Base-by-base conservation (phyloP, 306 rosid species). In the Cicer chorassanicum region DNA sequence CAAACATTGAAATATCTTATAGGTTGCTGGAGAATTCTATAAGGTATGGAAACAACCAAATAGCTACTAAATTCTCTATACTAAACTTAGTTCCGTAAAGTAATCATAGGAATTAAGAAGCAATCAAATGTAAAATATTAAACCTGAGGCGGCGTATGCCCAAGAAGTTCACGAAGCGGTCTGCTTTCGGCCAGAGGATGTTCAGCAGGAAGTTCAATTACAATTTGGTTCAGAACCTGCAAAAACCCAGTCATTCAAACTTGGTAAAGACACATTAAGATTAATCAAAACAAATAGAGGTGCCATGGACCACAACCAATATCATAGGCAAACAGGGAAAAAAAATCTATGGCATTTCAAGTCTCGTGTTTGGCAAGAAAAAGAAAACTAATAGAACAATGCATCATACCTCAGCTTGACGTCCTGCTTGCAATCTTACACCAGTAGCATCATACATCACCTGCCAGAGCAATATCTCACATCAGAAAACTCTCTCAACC, bases 371-470 rank as follows among this genome's bases (percentile, higher is more conserved):
- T 11, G 38, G 54, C 29, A 43, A 19, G 55, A 59, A 36, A 78
- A 74, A 70, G 18, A 8, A 24, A 78, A 76, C 54, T 34, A 77
- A 19, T 34, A 60, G 72, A 43, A 71, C 57, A 82, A 75, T 64
- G 46, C 44, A 73, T 64, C 88, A 66, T 84, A 94, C 99, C 99
- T 94, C 99, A 54, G 99, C 99, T 86, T 94, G 99, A 80, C 98
- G 99, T 79, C 99, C 99, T 9, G 99, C 99, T 46, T 94, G 99
- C 82, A 92, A 77, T 85, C 99, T 92, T 66, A 94, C 96, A 68
- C 99, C 99, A 64, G 99, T 94, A 70, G 99, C 98, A 89, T 94
- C 99, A 83, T 94, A 94, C 99, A 94, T 92, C 44, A 94, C 99
- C 99, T 94, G 93, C 79, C 81, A 88, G 56, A 85, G 65, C 46